Evolutionary conservation across 2,329 filamentous ascomycete genomes (phyloP).

Genomic region (Ophiostoma himal-ulmi): DNA sequence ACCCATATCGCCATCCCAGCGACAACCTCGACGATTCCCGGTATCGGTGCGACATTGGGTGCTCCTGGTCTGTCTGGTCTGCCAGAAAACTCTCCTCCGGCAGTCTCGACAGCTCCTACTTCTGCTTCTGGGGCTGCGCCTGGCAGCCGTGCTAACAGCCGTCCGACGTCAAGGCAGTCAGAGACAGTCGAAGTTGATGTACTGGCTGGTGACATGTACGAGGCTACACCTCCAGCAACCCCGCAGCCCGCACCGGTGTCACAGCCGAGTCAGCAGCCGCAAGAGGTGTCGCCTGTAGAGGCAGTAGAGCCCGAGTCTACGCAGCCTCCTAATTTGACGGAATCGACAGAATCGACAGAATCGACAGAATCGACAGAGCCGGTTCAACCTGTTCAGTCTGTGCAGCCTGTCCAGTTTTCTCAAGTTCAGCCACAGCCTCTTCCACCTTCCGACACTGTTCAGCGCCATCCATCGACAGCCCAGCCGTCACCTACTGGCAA

Average conservation of each 20-base stretch:
- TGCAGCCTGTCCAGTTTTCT: too few species aligned
- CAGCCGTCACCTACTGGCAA: neutral
- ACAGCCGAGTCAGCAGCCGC: neutral
- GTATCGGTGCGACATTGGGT: constrained; percentile 19
- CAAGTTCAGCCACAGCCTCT: too few species aligned
- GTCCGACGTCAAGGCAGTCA: constrained; percentile 10
- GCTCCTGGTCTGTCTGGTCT: neutral
- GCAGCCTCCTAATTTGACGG: neutral
- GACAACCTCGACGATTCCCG: constrained; percentile 7
- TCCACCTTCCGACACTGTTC: neutral
- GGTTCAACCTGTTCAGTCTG: neutral
- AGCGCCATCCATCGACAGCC: neutral
- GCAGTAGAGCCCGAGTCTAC: neutral
- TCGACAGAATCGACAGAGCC: neutral
- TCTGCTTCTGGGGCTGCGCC: neutral
- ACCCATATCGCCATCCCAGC: neutral
- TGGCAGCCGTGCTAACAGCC: neutral
- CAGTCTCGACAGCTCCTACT: neutral
- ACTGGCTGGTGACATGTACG: constrained; percentile 20
- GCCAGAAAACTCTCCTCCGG: neutral
- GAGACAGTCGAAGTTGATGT: neutral
- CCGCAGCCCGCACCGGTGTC: constrained; percentile 1
- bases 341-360: neutral
- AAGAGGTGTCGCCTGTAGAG: neutral
- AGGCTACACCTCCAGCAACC: constrained; percentile 21